These are phyloP conservation scores for Cordyceps pruinosa DNA, from an alignment of 2,329 filamentous ascomycete species.

Conservation along the genomic window DNA sequence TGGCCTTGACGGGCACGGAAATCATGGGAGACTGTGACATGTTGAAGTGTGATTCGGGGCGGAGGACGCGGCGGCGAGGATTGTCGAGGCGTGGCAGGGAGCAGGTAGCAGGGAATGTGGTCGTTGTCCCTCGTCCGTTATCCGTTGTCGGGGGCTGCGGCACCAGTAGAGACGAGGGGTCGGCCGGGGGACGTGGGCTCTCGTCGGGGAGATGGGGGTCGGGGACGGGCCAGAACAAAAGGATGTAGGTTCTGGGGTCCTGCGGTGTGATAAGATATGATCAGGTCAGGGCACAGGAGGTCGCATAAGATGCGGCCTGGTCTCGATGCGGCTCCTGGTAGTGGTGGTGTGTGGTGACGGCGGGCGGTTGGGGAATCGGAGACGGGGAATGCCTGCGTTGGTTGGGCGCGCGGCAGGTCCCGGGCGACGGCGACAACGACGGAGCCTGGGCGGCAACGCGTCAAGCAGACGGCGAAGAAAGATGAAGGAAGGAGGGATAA, in stretches of 20 bases:
- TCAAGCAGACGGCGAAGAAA: neutral
- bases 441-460: neutral
- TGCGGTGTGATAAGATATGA: conserved; percentile 10
- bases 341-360: neutral
- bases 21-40: conserved; percentile 93
- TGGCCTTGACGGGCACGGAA: conserved; percentile 83
- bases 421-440: neutral
- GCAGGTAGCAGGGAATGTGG: neutral
- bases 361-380: neutral
- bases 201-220: neutral
- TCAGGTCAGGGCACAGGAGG: conserved; percentile 15
- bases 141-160: neutral
- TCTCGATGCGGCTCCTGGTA: conserved; percentile 17
- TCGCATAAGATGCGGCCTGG: conserved; percentile 27
- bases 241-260: neutral
- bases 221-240: neutral
- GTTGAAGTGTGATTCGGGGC: conserved; percentile 12
- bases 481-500: neutral
- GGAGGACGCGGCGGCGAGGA: neutral
- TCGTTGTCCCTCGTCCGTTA: too few species aligned
- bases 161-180: neutral
- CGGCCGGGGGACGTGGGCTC: neutral
- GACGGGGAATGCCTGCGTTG: neutral
- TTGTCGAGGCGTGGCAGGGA: neutral
- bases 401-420: neutral